Evolutionary conservation across 2,329 filamentous ascomycete species (phyloP).

Genomic region (Fusarium fujikuroi): DNA sequence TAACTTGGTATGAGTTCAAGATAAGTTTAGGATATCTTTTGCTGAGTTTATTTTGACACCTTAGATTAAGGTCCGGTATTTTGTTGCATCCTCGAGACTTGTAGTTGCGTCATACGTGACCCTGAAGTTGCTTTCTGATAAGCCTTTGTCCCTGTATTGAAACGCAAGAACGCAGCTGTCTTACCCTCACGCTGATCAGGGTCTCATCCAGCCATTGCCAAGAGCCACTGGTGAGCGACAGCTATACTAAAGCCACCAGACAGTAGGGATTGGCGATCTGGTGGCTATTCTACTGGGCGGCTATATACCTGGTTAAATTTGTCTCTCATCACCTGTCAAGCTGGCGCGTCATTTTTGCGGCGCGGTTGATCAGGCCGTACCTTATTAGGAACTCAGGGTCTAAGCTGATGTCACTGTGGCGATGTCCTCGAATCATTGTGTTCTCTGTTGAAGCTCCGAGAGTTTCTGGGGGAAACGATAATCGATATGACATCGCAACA

Average conservation of each 20-base stretch:
- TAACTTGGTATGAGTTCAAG: not conserved
- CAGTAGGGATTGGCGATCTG: accelerated
- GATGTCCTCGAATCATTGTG: accelerated
- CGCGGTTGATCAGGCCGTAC: not conserved
- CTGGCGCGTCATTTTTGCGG: conserved; percentile 11
- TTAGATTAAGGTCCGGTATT: too few relatives aligned
- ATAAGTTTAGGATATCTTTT: not conserved
- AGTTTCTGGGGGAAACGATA: not conserved
- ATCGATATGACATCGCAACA: not conserved
- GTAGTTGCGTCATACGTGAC: not conserved
- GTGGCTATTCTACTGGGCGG: not conserved
- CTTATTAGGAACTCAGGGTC: not conserved
- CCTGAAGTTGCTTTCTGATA: not conserved
- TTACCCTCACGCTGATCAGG: not conserved
- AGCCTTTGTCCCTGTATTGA: not conserved
- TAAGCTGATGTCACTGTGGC: conserved; percentile 13
- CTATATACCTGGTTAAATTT: conserved; percentile 19
- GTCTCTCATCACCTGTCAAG: not conserved
- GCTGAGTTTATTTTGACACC: too few relatives aligned
- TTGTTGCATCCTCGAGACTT: too few relatives aligned
- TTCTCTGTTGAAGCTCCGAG: not conserved
- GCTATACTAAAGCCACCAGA: not conserved
- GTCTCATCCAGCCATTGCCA: not conserved
- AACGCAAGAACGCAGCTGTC: too few relatives aligned
- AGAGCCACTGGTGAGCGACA: not conserved